Conservation (phyloP, 192 early-diverging fungal species). For the Globomyces pollinis-pini region DNA sequence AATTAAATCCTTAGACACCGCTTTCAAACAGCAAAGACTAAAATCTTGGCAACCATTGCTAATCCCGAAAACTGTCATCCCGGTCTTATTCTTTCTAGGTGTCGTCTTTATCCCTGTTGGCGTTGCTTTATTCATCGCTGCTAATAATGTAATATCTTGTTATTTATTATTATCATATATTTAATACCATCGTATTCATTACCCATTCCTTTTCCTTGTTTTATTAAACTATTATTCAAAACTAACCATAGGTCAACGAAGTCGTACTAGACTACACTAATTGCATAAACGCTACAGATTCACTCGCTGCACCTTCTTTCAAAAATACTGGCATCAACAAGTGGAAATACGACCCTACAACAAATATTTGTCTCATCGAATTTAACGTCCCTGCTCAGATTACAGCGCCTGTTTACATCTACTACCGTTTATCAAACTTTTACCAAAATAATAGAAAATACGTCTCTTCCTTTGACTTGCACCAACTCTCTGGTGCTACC, state of each 20-base stretch:
- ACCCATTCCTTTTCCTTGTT: too few relatives aligned
- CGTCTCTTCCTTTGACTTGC: constrained; percentile 76
- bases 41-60: constrained; percentile 99
- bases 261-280: constrained; percentile 89
- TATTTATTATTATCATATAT: too few relatives aligned
- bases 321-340: constrained; percentile 16
- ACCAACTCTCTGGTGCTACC: constrained; percentile 69
- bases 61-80: constrained; percentile 95
- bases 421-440: constrained; percentile 95
- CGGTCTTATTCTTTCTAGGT: constrained; percentile 90
- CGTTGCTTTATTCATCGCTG: constrained; percentile 80
- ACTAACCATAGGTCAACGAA: constrained; percentile 61
- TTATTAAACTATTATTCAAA: too few relatives aligned
- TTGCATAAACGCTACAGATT: constrained; percentile 42
- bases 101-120: constrained; percentile 94
- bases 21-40: constrained; percentile 98
- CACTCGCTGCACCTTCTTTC: constrained; percentile 9
- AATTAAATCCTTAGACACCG: constrained; percentile 67
- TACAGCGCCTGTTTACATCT: constrained; percentile 77
- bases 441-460: constrained; percentile 99
- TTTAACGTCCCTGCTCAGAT: constrained; percentile 55
- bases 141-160: constrained; percentile 68
- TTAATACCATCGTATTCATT: too few relatives aligned
- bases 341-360: constrained; percentile 41
- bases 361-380: constrained; percentile 62